A percentile compares a stretch with the other conserved stretches of the same genome.
Evolutionary conservation across 805 yeast species (phyloP).

Genomic region (Saccharomycopsis sp.): DNA sequence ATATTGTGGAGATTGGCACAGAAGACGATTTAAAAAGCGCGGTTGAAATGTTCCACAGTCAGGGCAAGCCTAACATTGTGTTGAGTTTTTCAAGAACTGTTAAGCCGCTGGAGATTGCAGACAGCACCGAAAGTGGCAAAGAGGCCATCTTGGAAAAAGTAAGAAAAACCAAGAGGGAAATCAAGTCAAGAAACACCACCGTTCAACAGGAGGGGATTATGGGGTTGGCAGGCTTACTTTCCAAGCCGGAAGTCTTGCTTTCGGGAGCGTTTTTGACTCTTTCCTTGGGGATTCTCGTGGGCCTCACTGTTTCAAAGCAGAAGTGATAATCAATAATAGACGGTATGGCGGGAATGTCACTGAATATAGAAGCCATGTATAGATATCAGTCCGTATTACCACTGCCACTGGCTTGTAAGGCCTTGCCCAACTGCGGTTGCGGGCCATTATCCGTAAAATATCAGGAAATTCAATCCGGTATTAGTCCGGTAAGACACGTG

Average conservation of each 20-base stretch:
- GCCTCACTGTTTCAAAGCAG: constrained; percentile 11
- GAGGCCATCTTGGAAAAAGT: too few relatives aligned
- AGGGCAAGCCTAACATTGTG: not conserved
- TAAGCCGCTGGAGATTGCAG: not conserved
- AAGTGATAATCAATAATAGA: too few relatives aligned
- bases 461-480: too few relatives aligned
- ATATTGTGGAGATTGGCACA: constrained; percentile 28
- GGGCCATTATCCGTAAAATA: too few relatives aligned
- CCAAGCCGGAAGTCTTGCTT: constrained; percentile 16
- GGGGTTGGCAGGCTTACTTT: constrained; percentile 1
- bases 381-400: too few relatives aligned
- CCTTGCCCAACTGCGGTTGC: too few relatives aligned
- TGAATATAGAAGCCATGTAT: too few relatives aligned
- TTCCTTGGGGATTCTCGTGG: constrained; percentile 17
- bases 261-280: constrained; percentile 18
- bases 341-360: too few relatives aligned
- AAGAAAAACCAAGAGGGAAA: not conserved
- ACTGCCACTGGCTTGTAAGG: too few relatives aligned
- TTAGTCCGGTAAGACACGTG: too few relatives aligned
- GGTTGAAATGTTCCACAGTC: constrained; percentile 20
- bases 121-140: not conserved
- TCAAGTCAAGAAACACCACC: not conserved
- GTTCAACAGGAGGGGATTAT: not conserved
- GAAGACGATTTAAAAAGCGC: constrained; percentile 30
- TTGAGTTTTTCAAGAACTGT: constrained; percentile 8